Evolutionary conservation across 306 rosid species (phyloP).

Genomic region (Hippophae rhamnoides): DNA sequence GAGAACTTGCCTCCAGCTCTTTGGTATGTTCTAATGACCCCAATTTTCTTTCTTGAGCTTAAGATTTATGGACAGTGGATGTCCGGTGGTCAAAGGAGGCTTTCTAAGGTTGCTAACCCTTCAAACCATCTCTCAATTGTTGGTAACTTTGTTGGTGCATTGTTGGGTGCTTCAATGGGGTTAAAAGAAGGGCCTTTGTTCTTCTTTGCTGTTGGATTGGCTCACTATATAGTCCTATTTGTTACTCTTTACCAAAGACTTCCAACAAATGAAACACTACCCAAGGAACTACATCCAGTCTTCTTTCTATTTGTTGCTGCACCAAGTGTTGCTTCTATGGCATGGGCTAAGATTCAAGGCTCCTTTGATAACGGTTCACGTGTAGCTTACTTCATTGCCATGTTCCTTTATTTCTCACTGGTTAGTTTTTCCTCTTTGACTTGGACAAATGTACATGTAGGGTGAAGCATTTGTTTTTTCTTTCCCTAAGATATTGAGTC

Average conservation of each 20-base stretch:
- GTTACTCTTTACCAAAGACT: slow-evolving; percentile 91
- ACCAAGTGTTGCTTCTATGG: slow-evolving; percentile 94
- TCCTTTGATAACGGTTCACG: slow-evolving; percentile 64
- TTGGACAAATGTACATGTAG: background rate
- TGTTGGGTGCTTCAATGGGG: slow-evolving; percentile 83
- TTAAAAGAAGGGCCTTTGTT: slow-evolving; percentile 77
- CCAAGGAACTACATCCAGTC: slow-evolving; percentile 88
- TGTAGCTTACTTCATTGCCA: slow-evolving; percentile 62
- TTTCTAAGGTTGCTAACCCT: slow-evolving; percentile 85
- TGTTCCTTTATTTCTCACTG: slow-evolving; percentile 84
- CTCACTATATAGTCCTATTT: slow-evolving; percentile 69
- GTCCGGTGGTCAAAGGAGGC: slow-evolving; percentile 86
- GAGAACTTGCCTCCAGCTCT: slow-evolving; percentile 32
- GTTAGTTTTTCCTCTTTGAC: slow-evolving; percentile 25
- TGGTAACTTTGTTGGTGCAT: slow-evolving; percentile 87
- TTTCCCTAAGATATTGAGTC: no score
- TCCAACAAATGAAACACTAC: slow-evolving; percentile 77
- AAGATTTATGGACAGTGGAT: slow-evolving; percentile 97
- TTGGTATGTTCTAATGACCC: slow-evolving; percentile 80
- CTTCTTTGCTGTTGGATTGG: slow-evolving; percentile 83
- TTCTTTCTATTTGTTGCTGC: slow-evolving; percentile 89
- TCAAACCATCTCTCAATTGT: slow-evolving; percentile 71
- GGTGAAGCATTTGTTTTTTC: no score
- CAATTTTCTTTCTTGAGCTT: slow-evolving; percentile 67
- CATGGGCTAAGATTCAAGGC: slow-evolving; percentile 83